Evolutionary conservation across 2,329 filamentous ascomycete species (phyloP), one percentile per base, ranked within the genome.

Genomic region (Gnomoniopsis sp.): DNA sequence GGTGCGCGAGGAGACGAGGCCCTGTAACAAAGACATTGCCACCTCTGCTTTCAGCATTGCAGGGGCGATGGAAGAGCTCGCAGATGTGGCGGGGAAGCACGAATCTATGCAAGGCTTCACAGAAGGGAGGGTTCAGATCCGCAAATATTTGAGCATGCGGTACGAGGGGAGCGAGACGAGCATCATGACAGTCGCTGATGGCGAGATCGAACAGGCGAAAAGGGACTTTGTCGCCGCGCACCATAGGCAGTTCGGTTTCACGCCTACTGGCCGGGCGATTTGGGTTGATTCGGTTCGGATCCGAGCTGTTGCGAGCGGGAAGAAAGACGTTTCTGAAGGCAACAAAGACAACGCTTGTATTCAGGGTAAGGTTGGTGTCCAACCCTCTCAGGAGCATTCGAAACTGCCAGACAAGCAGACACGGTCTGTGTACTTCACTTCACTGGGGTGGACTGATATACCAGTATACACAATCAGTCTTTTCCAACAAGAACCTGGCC

Each of bases 131-230:
- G 90, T 96, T 26, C 81, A 87, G 0, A 96, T 93, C 67, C 92
- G 96, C 70, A 90, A 96, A 69, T 97, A 96, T 68, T 83, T 98
- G 58, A 96, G 97, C 70, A 92, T 97, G 88, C 81, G 93, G 59
- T 96, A 96, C 68, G 85, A 91, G 38, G 92, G 92, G 12, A 96
- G 92, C 0, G 92, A 96, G 70, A 95, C 91, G 7, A 90, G 92
- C 1, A 80, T 96, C 46, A 97, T 96, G 92, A 85, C 96, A 50
- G 76, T 95, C 64, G 90, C 88, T 71, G 91, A 91, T 0, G 81
- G 74, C 2, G 74, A 80, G 41, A 17, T 51, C 54, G 82, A 86
- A 53, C 87, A 90, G 57, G 79, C 79, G 0, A 75, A 84, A 60
- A 79, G 81, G 41, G 76, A 81, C 15, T 89, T 83, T 63, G 88